Conservation (phyloP, 2,329 filamentous ascomycete species). For the Colletotrichum trifolii region DNA sequence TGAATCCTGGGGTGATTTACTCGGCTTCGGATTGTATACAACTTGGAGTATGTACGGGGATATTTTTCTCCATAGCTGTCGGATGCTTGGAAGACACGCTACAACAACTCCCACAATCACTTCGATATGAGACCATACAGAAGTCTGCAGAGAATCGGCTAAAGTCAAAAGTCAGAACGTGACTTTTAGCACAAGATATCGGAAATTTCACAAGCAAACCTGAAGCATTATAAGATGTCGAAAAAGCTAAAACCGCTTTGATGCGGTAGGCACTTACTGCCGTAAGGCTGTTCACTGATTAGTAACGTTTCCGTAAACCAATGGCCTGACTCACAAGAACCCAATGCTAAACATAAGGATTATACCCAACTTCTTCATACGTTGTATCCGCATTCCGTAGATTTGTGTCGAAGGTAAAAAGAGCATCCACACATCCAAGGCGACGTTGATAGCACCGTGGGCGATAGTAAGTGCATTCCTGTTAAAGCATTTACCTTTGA, state of each 20-base stretch:
- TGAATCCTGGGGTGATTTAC: slow-evolving; percentile 25
- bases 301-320: not conserved
- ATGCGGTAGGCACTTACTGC: slow-evolving; percentile 29
- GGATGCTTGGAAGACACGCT: slow-evolving; percentile 24
- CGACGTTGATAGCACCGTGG: slow-evolving; percentile 55
- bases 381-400: slow-evolving; percentile 43
- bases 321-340: slow-evolving; percentile 28
- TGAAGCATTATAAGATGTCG: slow-evolving; percentile 28
- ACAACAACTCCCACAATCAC: slow-evolving; percentile 20
- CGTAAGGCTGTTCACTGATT: slow-evolving; percentile 10
- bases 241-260: slow-evolving; percentile 7
- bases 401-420: slow-evolving; percentile 53
- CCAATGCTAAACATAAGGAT: slow-evolving; percentile 51
- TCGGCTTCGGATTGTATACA: slow-evolving; percentile 7
- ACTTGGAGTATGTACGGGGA: slow-evolving; percentile 21
- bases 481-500: slow-evolving; percentile 47
- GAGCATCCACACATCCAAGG: slow-evolving; percentile 55
- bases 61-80: slow-evolving; percentile 13
- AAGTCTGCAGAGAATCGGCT: slow-evolving; percentile 14
- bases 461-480: slow-evolving; percentile 52
- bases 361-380: slow-evolving; percentile 50
- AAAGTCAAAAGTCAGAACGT: not conserved
- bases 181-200: too few species aligned
- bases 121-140: slow-evolving; percentile 25
- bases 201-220: not conserved